Base-by-base conservation (phyloP, 768 basidiomycete species). In the Lanmaoa pseudosensibilis region DNA sequence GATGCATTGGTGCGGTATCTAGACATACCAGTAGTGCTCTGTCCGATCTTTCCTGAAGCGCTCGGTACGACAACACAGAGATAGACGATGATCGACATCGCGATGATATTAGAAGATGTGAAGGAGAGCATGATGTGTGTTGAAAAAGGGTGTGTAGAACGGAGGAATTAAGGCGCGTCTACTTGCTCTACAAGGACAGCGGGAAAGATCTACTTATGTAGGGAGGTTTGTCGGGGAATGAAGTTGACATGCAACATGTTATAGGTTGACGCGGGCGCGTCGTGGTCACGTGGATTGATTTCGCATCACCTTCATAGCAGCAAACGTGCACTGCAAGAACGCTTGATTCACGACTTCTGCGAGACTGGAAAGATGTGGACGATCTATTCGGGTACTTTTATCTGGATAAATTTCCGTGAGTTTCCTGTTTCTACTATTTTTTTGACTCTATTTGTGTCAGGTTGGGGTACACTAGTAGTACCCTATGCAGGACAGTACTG, bases 261-360 rank as follows among this genome's bases (percentile, higher is more conserved):
- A 7, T 32, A 12, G n/a, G 27, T 32, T 30, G 36, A 11, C 46
- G 12, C 5, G 13, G 8, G 37, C 62, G 63, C 53, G 55, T 54
- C 39, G 13, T 27, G 36, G 55, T 68, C 65, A 68, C 65, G 65
- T 65, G 65, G 2, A 45, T 45, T 67, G 55, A 65, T 65, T 61
- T 65, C 21, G 9, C 16, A 25, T 30, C n/a, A n/a, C n/a, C n/a
- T n/a, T n/a, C n/a, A n/a, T n/a, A n/a, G n/a, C n/a, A n/a, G n/a
- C n/a, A n/a, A n/a, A n/a, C n/a, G n/a, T n/a, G n/a, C n/a, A n/a
- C n/a, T n/a, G n/a, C n/a, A n/a, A n/a, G n/a, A n/a, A n/a, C n/a
- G n/a, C n/a, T n/a, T n/a, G n/a, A n/a, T n/a, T n/a, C n/a, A n/a
- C n/a, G n/a, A n/a, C n/a, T n/a, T n/a, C n/a, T n/a, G n/a, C n/a